Evolutionary conservation across 2,329 filamentous ascomycete genomes (phyloP).

Genomic region (Phialophora verrucosa): DNA sequence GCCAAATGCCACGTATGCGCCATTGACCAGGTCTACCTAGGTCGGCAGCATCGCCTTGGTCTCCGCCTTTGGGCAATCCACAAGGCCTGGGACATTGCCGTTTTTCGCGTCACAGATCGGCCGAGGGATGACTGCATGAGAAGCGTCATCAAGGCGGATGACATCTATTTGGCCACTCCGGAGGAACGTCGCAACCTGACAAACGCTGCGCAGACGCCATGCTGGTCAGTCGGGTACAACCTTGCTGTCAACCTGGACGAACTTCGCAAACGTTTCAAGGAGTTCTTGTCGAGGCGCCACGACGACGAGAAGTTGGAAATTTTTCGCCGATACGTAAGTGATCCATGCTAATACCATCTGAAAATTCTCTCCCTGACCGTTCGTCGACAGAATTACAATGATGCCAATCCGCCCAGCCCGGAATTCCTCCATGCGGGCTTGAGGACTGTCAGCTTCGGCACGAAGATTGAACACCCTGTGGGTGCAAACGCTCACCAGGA

Average conservation of each 20-base stretch:
- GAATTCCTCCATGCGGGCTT: slow-evolving; percentile 10
- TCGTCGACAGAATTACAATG: slow-evolving; percentile 7
- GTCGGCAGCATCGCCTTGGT: background rate
- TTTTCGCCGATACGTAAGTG: slow-evolving; percentile 16
- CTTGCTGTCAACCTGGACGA: slow-evolving; percentile 8
- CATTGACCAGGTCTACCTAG: slow-evolving; percentile 14
- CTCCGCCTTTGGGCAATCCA: slow-evolving; percentile 26
- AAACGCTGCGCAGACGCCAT: background rate
- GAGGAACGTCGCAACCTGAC: slow-evolving; percentile 9
- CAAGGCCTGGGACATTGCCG: slow-evolving; percentile 17
- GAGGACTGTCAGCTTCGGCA: slow-evolving; percentile 24
- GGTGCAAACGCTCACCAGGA: slow-evolving; percentile 12
- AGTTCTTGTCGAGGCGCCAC: slow-evolving; percentile 6
- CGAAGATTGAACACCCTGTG: slow-evolving; percentile 2
- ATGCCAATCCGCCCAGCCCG: background rate
- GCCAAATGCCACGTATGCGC: background rate
- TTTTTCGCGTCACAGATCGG: slow-evolving; percentile 22
- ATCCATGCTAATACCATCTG: background rate
- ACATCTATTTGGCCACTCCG: slow-evolving; percentile 11
- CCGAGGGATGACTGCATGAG: slow-evolving; percentile 2
- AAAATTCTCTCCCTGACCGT: slow-evolving; percentile 10
- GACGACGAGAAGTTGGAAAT: slow-evolving; percentile 13
- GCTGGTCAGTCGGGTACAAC: slow-evolving; percentile 21
- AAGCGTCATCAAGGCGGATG: slow-evolving; percentile 6
- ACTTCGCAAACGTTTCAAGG: slow-evolving; percentile 5